Percentiles rank a stretch among this genome's conserved stretches.
Evolutionary conservation across 352 stramenopile species (phyloP).

Genomic region (Phytophthora macrochlamydospora): DNA sequence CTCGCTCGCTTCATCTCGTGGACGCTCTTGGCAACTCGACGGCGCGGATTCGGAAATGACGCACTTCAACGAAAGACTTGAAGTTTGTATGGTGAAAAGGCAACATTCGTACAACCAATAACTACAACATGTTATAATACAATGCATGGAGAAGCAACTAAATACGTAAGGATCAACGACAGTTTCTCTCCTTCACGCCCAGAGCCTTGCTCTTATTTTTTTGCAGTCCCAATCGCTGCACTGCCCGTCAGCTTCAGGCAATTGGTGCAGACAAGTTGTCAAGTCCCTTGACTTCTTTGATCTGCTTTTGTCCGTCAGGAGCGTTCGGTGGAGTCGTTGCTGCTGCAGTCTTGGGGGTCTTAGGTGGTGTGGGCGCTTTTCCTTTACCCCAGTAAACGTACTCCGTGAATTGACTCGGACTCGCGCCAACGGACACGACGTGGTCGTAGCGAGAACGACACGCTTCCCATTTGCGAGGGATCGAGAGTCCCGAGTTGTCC

Average conservation of each 20-base stretch:
- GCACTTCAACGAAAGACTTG: too few species aligned
- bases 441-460: conserved; percentile 18
- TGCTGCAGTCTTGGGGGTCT: not conserved
- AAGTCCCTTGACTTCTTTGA: not conserved
- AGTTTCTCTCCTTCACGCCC: too few species aligned
- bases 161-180: too few species aligned
- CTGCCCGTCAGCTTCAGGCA: not conserved
- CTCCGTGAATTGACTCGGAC: not conserved
- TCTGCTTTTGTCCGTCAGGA: not conserved
- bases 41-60: too few species aligned
- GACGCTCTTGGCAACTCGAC: too few species aligned
- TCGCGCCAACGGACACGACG: not conserved
- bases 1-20: not conserved
- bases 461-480: conserved; percentile 26
- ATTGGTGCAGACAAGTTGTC: not conserved
- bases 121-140: too few species aligned
- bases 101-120: too few species aligned
- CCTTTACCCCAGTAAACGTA: conserved; percentile 17
- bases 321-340: not conserved
- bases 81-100: too few species aligned
- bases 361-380: not conserved
- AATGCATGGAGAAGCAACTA: too few species aligned
- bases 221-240: too few species aligned
- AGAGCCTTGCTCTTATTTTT: too few species aligned
- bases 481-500: conserved; percentile 10